phyloP scores from a whole-genome alignment of 2,329 filamentous ascomycete species.

The Aspergillus pseudoviridinutans region DNA sequence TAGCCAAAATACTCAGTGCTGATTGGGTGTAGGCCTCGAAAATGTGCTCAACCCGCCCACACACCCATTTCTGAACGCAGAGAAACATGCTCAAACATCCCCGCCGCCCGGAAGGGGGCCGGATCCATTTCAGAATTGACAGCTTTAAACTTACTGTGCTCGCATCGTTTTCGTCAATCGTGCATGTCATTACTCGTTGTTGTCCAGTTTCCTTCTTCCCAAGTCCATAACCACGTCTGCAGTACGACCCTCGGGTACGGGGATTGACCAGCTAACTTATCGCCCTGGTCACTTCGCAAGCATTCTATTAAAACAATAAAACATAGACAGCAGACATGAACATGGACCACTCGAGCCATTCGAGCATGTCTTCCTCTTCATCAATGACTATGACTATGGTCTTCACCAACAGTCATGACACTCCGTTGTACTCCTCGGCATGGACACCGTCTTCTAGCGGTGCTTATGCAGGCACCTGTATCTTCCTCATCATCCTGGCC shows the following conservation, averaged over 20 bases:
- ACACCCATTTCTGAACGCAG: background rate
- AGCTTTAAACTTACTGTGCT: background rate
- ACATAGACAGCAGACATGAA: conserved; percentile 14
- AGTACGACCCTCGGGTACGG: background rate
- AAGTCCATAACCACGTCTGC: background rate
- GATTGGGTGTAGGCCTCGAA: conserved; percentile 5
- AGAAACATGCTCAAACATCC: conserved; percentile 3
- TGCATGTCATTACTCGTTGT: background rate
- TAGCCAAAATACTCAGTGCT: background rate
- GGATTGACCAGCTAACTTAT: background rate
- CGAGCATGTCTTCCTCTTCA: conserved; percentile 9
- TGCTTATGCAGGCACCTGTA: conserved; percentile 81
- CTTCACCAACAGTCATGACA: conserved; percentile 56
- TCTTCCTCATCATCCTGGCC: conserved; percentile 79
- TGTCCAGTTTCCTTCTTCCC: background rate
- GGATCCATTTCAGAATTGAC: background rate
- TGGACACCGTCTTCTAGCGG: conserved; percentile 72
- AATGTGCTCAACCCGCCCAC: conserved; percentile 15
- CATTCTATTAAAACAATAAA: background rate
- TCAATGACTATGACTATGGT: conserved; percentile 34
- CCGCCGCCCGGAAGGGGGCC: background rate
- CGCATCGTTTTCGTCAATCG: background rate
- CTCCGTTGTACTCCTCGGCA: conserved; percentile 60
- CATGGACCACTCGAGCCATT: conserved; percentile 15
- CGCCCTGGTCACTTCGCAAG: background rate